phyloP scores from a whole-genome alignment of 2,329 filamentous ascomycete genomes.

The Ophiostoma novo-ulmi region DNA sequence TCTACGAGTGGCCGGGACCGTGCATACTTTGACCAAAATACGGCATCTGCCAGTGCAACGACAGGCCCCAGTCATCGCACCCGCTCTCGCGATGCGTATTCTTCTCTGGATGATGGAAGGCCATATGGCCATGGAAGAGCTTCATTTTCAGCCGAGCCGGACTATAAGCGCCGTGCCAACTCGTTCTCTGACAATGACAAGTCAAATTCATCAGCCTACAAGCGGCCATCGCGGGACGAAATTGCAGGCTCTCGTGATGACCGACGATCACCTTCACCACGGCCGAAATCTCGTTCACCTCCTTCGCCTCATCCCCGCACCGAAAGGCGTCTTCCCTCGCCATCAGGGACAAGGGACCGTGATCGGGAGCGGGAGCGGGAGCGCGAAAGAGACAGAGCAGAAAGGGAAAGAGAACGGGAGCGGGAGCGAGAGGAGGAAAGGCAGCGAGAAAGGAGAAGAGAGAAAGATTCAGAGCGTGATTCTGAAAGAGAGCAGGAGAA shows the following conservation, averaged over 20 bases:
- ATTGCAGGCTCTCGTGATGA: slow-evolving; percentile 19
- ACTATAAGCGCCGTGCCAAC: slow-evolving; percentile 35
- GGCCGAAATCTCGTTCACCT: slow-evolving; percentile 31
- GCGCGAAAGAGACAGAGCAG: slow-evolving; percentile 13
- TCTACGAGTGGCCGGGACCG: slow-evolving; percentile 42
- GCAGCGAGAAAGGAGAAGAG: not conserved
- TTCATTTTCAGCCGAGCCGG: slow-evolving; percentile 22
- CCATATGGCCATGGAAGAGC: slow-evolving; percentile 4
- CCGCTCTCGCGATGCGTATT: slow-evolving; percentile 24
- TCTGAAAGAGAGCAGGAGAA: slow-evolving; percentile 18
- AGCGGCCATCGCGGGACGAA: slow-evolving; percentile 25
- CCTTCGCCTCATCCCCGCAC: slow-evolving; percentile 28
- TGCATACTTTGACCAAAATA: slow-evolving; percentile 36
- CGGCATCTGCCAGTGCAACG: not conserved
- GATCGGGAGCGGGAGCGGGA: slow-evolving; percentile 21
- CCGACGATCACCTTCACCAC: slow-evolving; percentile 24
- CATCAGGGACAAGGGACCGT: slow-evolving; percentile 12
- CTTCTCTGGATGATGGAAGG: slow-evolving; percentile 17
- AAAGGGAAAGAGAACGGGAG: slow-evolving; percentile 23
- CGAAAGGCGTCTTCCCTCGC: slow-evolving; percentile 17
- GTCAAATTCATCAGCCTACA: slow-evolving; percentile 23
- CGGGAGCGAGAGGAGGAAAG: not conserved
- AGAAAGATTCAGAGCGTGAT: slow-evolving; percentile 15
- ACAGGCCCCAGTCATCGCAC: slow-evolving; percentile 13
- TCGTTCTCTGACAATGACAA: slow-evolving; percentile 29